These are phyloP conservation scores for Ceratocystis smalleyi DNA, from an alignment of 2,329 filamentous ascomycete species.

Conservation along the genomic window DNA sequence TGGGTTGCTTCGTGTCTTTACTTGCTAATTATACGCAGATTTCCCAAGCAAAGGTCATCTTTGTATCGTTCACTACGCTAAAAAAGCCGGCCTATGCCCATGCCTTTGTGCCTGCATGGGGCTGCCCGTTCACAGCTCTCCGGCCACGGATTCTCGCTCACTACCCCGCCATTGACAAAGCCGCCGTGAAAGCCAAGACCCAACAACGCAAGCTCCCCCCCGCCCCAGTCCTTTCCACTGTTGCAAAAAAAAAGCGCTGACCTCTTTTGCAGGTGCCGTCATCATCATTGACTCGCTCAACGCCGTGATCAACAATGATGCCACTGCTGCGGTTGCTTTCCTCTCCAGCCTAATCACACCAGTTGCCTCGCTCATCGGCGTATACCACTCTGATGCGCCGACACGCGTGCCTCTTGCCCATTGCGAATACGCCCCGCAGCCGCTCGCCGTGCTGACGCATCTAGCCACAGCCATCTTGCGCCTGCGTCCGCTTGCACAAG, in stretches of 20 bases:
- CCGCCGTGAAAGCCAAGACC: slow-evolving; percentile 25
- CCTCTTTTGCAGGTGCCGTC: slow-evolving; percentile 41
- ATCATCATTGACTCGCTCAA: slow-evolving; percentile 71
- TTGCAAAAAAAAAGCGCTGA: not conserved
- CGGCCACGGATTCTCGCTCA: slow-evolving; percentile 44
- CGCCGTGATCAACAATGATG: slow-evolving; percentile 39
- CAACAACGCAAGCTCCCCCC: slow-evolving; percentile 28
- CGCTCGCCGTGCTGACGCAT: slow-evolving; percentile 60
- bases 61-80: slow-evolving; percentile 63
- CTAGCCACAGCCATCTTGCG: slow-evolving; percentile 78
- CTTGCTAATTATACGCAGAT: slow-evolving; percentile 20
- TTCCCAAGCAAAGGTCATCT: slow-evolving; percentile 54
- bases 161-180: slow-evolving; percentile 27
- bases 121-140: slow-evolving; percentile 42
- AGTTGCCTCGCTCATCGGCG: slow-evolving; percentile 53
- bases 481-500: slow-evolving; percentile 56
- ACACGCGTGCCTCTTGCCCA: slow-evolving; percentile 30
- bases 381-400: slow-evolving; percentile 73
- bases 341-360: slow-evolving; percentile 55
- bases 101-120: slow-evolving; percentile 47
- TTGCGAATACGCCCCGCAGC: slow-evolving; percentile 47
- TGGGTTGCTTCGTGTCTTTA: not conserved
- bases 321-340: slow-evolving; percentile 48
- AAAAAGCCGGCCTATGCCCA: slow-evolving; percentile 49
- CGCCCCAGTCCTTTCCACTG: not conserved